A percentile compares a stretch with the other conserved stretches of the same genome.
Conservation (phyloP, 2,329 filamentous ascomycete genomes). For the Verticillium klebahnii region DNA sequence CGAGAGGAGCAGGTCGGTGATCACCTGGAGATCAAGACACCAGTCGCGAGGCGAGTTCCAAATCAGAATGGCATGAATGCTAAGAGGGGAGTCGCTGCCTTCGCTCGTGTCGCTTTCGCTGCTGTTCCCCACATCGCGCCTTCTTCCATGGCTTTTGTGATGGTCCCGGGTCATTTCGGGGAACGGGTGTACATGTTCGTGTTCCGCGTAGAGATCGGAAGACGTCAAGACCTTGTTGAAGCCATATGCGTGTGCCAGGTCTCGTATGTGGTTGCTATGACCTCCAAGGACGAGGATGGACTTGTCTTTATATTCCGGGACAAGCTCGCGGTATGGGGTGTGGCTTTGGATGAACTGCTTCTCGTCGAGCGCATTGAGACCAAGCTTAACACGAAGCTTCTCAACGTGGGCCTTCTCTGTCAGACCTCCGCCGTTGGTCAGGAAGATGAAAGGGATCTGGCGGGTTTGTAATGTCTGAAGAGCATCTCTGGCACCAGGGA, state of each 20-base stretch:
- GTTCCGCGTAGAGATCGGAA: slow-evolving; percentile 23
- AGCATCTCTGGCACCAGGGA: slow-evolving; percentile 57
- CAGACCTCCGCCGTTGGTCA: slow-evolving; percentile 71
- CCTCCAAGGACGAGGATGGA: slow-evolving; percentile 51
- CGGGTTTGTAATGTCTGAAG: slow-evolving; percentile 55
- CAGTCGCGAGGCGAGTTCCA: slow-evolving; percentile 29
- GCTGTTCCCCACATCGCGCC: background rate
- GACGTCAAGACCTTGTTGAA: slow-evolving; percentile 30
- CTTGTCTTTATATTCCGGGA: slow-evolving; percentile 41
- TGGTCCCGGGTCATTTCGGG: slow-evolving; percentile 28
- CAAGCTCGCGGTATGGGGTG: slow-evolving; percentile 62
- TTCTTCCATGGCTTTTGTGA: slow-evolving; percentile 31
- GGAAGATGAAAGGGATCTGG: slow-evolving; percentile 64
- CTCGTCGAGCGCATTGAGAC: slow-evolving; percentile 40
- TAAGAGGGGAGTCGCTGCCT: slow-evolving; percentile 13
- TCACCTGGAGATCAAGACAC: slow-evolving; percentile 27
- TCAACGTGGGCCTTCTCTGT: slow-evolving; percentile 58
- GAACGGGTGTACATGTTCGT: slow-evolving; percentile 23
- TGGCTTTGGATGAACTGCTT: slow-evolving; percentile 66
- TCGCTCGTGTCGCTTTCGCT: background rate
- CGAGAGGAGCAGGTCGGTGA: slow-evolving; percentile 24
- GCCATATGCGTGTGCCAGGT: slow-evolving; percentile 25
- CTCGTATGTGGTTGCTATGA: slow-evolving; percentile 25
- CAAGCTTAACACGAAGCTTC: slow-evolving; percentile 48
- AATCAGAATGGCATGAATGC: slow-evolving; percentile 26